phyloP scores from a whole-genome alignment of 1,284 basidiomycete species.

The Sutorius eximius region DNA sequence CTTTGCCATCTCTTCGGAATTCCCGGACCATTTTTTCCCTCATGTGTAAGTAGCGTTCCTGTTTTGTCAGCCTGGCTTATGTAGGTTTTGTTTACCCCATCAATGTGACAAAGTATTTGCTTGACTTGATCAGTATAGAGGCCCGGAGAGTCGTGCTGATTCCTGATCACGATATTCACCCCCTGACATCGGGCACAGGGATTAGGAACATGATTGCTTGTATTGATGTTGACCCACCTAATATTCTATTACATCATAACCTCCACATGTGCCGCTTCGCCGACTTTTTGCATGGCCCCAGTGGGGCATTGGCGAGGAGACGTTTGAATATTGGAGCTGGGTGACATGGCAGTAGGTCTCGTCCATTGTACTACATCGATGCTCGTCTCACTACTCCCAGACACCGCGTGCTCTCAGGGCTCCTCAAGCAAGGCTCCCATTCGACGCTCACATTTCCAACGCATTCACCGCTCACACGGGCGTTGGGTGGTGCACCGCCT shows the following conservation, averaged over 20 bases:
- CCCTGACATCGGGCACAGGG: too few species aligned
- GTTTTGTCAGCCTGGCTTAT: too few species aligned
- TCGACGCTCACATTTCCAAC: constrained; percentile 67
- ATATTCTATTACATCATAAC: constrained; percentile 79
- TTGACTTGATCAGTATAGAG: too few species aligned
- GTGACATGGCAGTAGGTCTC: constrained; percentile 81
- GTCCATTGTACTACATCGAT: not conserved
- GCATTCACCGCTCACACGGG: constrained; percentile 45
- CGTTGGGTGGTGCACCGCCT: constrained; percentile 32
- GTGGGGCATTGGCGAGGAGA: constrained; percentile 99
- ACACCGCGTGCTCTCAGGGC: constrained; percentile 84
- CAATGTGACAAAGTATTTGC: too few species aligned
- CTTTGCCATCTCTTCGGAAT: too few species aligned
- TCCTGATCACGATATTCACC: too few species aligned
- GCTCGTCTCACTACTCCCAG: constrained; percentile 38
- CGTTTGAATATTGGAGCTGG: constrained; percentile 98
- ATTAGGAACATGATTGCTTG: too few species aligned
- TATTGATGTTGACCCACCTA: too few species aligned
- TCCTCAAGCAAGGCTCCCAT: constrained; percentile 78
- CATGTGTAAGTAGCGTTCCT: too few species aligned
- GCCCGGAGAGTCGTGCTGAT: too few species aligned
- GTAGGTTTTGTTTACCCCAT: too few species aligned
- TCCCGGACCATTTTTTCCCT: too few species aligned
- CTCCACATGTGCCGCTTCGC: constrained; percentile 84
- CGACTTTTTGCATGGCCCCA: constrained; percentile 82